A percentile compares a stretch with the other conserved stretches of the same genome.
These are phyloP conservation scores for Fraxinus dipetala DNA, from an alignment of 305 asterid genomes.

Conservation along the genomic window DNA sequence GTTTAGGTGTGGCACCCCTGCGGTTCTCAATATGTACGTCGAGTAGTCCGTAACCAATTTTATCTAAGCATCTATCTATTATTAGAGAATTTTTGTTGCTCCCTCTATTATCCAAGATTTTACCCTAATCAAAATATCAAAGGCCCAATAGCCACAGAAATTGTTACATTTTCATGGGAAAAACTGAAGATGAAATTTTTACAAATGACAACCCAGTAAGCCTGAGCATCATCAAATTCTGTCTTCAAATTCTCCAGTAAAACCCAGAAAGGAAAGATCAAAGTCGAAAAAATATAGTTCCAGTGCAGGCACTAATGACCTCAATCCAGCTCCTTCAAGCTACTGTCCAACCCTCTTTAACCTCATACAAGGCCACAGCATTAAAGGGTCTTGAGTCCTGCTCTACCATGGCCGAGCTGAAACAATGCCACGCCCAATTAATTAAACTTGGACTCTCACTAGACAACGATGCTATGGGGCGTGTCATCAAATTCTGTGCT, in stretches of 20 bases:
- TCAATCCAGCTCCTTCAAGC: constrained; percentile 25
- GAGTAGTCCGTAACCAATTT: neutral
- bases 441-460: constrained; percentile 61
- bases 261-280: neutral
- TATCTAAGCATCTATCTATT: neutral
- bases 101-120: neutral
- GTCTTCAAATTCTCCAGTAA: neutral
- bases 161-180: neutral
- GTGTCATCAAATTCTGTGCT: constrained; percentile 61
- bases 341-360: constrained; percentile 23
- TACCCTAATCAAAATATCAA: neutral
- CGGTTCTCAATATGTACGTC: neutral
- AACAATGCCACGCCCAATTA: constrained; percentile 62
- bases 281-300: neutral
- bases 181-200: neutral
- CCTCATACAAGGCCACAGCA: constrained; percentile 24
- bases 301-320: constrained; percentile 14
- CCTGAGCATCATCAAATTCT: neutral
- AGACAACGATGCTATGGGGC: constrained; percentile 67
- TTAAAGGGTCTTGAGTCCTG: constrained; percentile 47
- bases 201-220: neutral
- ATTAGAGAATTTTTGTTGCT: neutral
- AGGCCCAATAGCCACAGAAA: neutral
- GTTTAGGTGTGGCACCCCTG: neutral
- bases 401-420: constrained; percentile 65